phyloP scores from a whole-genome alignment of 2,329 filamentous ascomycete species.

The Colletotrichum sp. region DNA sequence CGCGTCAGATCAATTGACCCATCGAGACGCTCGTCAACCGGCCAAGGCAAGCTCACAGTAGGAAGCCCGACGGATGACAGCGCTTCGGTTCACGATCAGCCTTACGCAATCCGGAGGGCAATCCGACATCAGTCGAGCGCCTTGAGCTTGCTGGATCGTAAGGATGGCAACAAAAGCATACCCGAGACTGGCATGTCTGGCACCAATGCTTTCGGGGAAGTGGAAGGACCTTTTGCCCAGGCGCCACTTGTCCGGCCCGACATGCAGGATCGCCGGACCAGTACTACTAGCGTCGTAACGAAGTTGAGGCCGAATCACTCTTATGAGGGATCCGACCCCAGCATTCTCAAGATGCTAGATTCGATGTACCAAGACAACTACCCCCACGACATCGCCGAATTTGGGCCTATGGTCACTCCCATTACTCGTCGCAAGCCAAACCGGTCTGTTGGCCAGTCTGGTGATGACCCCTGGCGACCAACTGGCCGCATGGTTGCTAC shows the following conservation, averaged over 20 bases:
- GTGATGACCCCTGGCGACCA: conserved; percentile 77
- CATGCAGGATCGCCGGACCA: conserved; percentile 29
- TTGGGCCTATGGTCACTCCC: conserved; percentile 82
- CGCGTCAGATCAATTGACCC: conserved; percentile 41
- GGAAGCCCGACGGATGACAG: conserved; percentile 37
- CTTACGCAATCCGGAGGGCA: conserved; percentile 47
- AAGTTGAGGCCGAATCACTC: conserved; percentile 65
- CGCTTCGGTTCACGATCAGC: conserved; percentile 41
- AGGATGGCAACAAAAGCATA: conserved; percentile 61
- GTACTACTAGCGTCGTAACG: conserved; percentile 26
- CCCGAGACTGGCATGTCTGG: conserved; percentile 66
- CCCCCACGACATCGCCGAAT: conserved; percentile 68
- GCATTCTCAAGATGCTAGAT: conserved; percentile 75
- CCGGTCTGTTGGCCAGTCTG: conserved; percentile 55
- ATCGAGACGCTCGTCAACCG: conserved; percentile 38
- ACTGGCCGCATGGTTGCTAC: conserved; percentile 84
- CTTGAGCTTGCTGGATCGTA: conserved; percentile 62
- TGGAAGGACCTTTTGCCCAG: conserved; percentile 61
- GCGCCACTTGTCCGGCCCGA: conserved; percentile 34
- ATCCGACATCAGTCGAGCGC: conserved; percentile 66
- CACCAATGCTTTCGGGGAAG: conserved; percentile 63
- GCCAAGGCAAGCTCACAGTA: conserved; percentile 26
- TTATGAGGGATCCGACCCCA: conserved; percentile 81
- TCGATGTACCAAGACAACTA: conserved; percentile 81
- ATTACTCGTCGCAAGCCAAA: conserved; percentile 60